Base-by-base conservation (phyloP, 148 eudicot species). In the Cornus suecica region DNA sequence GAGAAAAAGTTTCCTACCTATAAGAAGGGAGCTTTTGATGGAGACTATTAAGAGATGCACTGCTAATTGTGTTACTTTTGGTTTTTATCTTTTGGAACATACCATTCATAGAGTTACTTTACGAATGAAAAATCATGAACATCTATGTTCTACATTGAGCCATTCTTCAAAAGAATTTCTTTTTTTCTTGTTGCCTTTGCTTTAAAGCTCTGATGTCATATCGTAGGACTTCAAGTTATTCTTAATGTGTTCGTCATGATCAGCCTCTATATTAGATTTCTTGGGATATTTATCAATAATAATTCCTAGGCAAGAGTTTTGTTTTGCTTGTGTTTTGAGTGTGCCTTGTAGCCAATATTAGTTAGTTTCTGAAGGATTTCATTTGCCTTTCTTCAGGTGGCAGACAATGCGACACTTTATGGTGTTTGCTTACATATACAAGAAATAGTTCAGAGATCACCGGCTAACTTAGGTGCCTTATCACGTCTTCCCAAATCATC, bases 371-470 rank as follows among this genome's bases (percentile, higher is more conserved):
- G 65, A 79, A 68, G 45, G 51, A 68, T 73, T 75, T 20, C 37
- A 18, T 80, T 18, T 80, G 65, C 76, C 71, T 76, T 73, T 54
- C 34, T 54, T 77, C 88, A 95, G 99, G 97, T 87, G 82, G 97
- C 98, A 71, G 97, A 91, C 77, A 93, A 86, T 80, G 90, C 90
- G 70, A 89, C 97, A 72, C 80, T 95, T 58, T 95, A 93, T 83
- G 99, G 99, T 84, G 97, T 95, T 82, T 95, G 99, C 90, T 79
- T 95, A 74, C 94, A 82, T 76, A 97, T 93, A 64, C 93, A 87
- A 74, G 99, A 95, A 88, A 82, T 95, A 80, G 98, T 95, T 83
- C 97, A 92, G 83, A 87, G 90, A 73, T 90, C 93, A 76, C 97
- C 94, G n/a, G 85, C 85, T 74, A 80, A 87, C 42, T 78, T 81